Evolutionary conservation across 192 early-diverging fungal species (phyloP).

Genomic region (Gaertneriomyces sp.): DNA sequence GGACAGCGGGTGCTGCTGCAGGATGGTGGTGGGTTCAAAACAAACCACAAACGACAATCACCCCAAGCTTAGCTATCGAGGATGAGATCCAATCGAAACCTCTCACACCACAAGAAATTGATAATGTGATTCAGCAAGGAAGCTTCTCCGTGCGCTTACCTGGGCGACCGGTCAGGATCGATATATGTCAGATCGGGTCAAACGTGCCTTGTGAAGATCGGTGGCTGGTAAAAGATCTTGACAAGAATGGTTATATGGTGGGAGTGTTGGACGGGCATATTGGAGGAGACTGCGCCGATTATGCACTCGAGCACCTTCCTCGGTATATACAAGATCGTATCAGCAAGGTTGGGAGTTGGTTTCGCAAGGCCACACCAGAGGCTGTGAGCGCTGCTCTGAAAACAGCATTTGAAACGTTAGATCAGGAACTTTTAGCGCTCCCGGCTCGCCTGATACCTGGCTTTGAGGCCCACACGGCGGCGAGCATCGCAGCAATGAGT

Average conservation of each 20-base stretch:
- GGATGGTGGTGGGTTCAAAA: too few species aligned
- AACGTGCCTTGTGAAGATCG: conserved; percentile 3
- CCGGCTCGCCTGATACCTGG: neutral
- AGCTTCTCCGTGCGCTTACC: too few species aligned
- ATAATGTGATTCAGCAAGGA: too few species aligned
- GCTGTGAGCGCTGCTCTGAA: neutral
- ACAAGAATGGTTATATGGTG: neutral
- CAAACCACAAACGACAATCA: too few species aligned
- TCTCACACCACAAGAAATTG: too few species aligned
- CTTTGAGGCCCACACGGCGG: neutral
- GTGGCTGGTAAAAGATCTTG: neutral
- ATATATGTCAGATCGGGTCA: neutral
- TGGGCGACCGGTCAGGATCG: neutral
- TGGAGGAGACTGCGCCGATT: neutral
- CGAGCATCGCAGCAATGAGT: neutral
- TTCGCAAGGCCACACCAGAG: neutral
- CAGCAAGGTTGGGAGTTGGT: neutral
- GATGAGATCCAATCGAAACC: too few species aligned
- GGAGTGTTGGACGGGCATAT: conserved; percentile 2
- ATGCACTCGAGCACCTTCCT: neutral
- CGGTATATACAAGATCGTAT: neutral
- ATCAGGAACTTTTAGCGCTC: neutral
- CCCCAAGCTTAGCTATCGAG: too few species aligned
- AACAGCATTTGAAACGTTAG: neutral
- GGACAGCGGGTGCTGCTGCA: too few species aligned